Evolutionary conservation across 2,329 filamentous ascomycete species (phyloP).

Genomic region (Colletotrichum sidae): DNA sequence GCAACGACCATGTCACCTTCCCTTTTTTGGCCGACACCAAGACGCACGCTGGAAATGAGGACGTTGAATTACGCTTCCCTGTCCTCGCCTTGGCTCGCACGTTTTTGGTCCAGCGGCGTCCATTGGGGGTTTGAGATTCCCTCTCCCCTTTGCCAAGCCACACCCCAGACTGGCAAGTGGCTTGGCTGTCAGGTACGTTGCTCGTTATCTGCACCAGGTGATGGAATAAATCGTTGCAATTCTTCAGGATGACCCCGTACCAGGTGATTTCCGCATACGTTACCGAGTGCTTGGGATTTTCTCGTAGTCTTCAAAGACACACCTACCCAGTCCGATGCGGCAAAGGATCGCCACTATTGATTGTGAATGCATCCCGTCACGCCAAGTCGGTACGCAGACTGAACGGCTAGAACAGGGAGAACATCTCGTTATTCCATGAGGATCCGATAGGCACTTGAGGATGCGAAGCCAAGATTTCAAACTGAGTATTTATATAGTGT

Average conservation of each 20-base stretch:
- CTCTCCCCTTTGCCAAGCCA: constrained; percentile 15
- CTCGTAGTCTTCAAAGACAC: background rate
- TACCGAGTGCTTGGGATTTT: constrained; percentile 4
- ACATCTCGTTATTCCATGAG: background rate
- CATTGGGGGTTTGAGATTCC: constrained; percentile 27
- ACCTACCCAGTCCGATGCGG: background rate
- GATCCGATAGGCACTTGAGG: background rate
- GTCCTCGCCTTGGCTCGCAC: constrained; percentile 15
- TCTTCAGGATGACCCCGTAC: background rate
- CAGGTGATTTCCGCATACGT: background rate
- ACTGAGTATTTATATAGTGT: constrained; percentile 9
- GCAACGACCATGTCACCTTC: constrained; percentile 26
- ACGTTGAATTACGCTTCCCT: constrained; percentile 30
- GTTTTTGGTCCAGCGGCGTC: constrained; percentile 27
- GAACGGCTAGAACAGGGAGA: constrained; percentile 3
- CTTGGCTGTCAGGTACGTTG: constrained; percentile 35
- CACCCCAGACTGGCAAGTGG: constrained; percentile 13
- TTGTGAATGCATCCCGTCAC: constrained; percentile 19
- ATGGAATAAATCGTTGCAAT: constrained; percentile 18
- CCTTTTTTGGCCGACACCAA: constrained; percentile 19
- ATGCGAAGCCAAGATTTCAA: constrained; percentile 5
- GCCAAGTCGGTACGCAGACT: constrained; percentile 8
- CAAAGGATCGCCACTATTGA: constrained; percentile 10
- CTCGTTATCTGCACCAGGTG: constrained; percentile 20
- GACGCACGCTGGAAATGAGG: background rate